Conservation (phyloP, 306 rosid genomes). For the Quercus wislizeni region DNA sequence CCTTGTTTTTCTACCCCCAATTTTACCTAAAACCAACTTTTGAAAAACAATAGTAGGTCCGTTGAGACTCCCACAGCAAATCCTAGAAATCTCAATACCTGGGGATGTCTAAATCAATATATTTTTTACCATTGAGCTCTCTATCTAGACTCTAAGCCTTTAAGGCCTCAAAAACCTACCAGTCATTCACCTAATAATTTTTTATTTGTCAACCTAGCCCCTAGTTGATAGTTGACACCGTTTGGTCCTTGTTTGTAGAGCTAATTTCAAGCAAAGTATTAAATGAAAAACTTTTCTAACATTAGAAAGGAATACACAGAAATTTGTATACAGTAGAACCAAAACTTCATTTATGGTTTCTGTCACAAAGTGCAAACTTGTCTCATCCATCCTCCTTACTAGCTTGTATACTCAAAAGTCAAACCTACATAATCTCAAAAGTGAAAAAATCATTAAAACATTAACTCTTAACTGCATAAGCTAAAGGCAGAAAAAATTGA, state of each 20-base stretch:
- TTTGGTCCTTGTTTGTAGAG: conserved; percentile 7
- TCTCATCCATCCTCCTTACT: conserved; percentile 38
- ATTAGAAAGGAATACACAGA: conserved; percentile 14
- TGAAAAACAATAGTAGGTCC: neutral
- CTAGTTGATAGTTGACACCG: neutral
- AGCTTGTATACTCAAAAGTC: conserved; percentile 65
- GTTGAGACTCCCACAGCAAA: neutral
- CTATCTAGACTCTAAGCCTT: neutral
- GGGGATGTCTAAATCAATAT: neutral
- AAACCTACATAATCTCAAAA: conserved; percentile 58
- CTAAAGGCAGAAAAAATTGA: conserved; percentile 11
- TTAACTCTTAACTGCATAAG: conserved; percentile 16
- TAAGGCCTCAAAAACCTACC: neutral
- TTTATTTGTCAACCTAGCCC: neutral
- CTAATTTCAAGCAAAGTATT: neutral
- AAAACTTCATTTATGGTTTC: conserved; percentile 65
- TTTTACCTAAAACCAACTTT: neutral
- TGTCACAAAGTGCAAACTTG: conserved; percentile 49
- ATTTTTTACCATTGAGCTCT: neutral
- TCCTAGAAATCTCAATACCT: neutral
- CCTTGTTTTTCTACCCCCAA: too few species aligned
- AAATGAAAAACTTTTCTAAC: neutral
- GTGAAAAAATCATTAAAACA: conserved; percentile 20
- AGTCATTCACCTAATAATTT: neutral
- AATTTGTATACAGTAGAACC: conserved; percentile 6